Evolutionary conservation across 164 flowering plant genomes (phyloP), one percentile per base, ranked within the genome.

Genomic region (Vitis labrusca): DNA sequence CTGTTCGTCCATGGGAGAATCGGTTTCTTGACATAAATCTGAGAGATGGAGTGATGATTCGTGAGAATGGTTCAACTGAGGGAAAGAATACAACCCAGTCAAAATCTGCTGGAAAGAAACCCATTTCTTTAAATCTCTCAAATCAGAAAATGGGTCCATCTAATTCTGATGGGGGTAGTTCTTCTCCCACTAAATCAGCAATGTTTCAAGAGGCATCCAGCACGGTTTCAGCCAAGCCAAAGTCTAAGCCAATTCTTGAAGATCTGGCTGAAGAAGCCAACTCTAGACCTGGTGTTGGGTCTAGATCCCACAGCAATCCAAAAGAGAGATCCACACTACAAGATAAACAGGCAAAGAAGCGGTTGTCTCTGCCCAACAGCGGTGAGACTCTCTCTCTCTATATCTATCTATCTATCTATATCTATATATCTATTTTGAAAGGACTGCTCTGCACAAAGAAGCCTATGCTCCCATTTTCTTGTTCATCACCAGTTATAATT

Each of bases 1-100:
- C 97, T 65, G 98, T 93, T 54, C 97, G 98, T 55, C 99, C 98
- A 27, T 96, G 98, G 98, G 99, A 96, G 71, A 93, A 93, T 63
- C 90, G 98, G 16, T 89, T 93, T 62, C 86, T 93, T 37, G 97
- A 96, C 69, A 86, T 79, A 44, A 89, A 86, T 75, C 81, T 85
- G 17, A 82, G 78, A 78, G 97, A 93, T 81, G 97, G 97, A 50
- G 92, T 85, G 56, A 84, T 69, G 77, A 56, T 86, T 64, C 66
- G 14, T 27, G 94, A 85, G 63, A 78, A 82, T 72, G 91, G 67
- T 68, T 71, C 86, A 47, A 73, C 66, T 11, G 92, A 87, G 59
- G 86, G 17, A 66, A 81, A 70, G 19, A 76, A 73, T 74, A 77
- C 60, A 73, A 52, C 82, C 16, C 88, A 72, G 63, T 19, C 73